Evolutionary conservation across 495 filamentous ascomycete species (phyloP).

Genomic region (Penicillium antarcticum): DNA sequence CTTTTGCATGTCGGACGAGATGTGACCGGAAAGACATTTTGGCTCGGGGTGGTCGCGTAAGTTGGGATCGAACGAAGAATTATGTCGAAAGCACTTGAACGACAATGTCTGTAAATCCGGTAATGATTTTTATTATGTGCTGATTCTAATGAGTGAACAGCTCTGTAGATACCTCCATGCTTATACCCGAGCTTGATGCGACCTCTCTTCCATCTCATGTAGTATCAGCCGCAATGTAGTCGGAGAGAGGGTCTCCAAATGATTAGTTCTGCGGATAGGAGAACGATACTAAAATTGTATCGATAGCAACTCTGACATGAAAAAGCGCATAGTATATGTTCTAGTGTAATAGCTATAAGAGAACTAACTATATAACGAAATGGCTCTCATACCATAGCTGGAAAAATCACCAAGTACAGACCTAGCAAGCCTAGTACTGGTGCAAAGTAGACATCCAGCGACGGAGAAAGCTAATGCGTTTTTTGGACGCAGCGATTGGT

Average conservation of each 20-base stretch:
- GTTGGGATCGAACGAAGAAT: neutral
- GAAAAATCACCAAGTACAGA: too few relatives aligned
- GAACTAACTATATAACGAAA: too few relatives aligned
- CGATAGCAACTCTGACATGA: too few relatives aligned
- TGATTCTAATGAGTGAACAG: too few relatives aligned
- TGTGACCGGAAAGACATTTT: slow-evolving; percentile 7
- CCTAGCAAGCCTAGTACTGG: too few relatives aligned
- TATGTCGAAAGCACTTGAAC: neutral
- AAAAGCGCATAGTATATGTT: too few relatives aligned
- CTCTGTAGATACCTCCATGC: neutral
- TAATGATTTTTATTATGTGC: too few relatives aligned
- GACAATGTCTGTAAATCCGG: neutral
- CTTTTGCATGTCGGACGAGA: slow-evolving; percentile 16
- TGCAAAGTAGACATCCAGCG: slow-evolving; percentile 11
- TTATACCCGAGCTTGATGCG: slow-evolving; percentile 4
- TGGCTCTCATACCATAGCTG: too few relatives aligned
- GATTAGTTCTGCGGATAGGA: too few relatives aligned
- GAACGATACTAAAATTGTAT: too few relatives aligned
- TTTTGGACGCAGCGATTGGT: neutral
- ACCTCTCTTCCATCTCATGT: neutral
- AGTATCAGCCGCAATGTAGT: neutral
- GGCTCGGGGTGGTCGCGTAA: neutral
- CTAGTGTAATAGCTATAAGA: too few relatives aligned
- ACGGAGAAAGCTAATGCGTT: slow-evolving; percentile 9
- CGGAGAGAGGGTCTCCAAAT: neutral